Evolutionary conservation across 495 filamentous ascomycete genomes (phyloP), one percentile per base, ranked within the genome.

Genomic region (Baudoinia panamericana): DNA sequence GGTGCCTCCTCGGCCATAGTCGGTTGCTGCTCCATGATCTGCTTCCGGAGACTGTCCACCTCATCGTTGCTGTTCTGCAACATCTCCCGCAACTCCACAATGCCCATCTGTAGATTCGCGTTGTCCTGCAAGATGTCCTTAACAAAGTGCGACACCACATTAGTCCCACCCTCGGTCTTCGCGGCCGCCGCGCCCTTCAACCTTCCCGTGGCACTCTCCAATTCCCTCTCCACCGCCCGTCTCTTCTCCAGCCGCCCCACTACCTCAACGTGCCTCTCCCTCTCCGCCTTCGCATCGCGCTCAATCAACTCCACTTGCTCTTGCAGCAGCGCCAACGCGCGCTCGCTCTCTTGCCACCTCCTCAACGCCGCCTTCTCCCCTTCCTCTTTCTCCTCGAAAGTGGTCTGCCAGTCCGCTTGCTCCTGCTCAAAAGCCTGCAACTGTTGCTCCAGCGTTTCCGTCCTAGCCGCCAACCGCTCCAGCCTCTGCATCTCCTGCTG

Each of bases 61-160:
- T 95, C 88, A 52, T 93, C 78, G 55, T 95, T 92, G n/a, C 87
- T 92, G 52, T 72, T 85, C 46, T 82, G 71, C 19, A 97, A 68
- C 80, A 95, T 78, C 56, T 93, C 87, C 13, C 88, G 70, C 24
- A 97, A 63, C 59, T 97, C 88, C 36, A 83, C 75, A 36, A 94
- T 86, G 6, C 82, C 85, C 39, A 84, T 69, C 55, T 95, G 88
- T 34, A 97, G 64, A 49, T 85, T 92, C 11, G 84, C 84, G 55
- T 97, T 97, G 56, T 97, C 88, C 53, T 92, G 82, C 25, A 97
- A 61, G 31, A 97, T 86, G 52, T 95, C 88, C 54, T 84, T 84
- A 40, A 97, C 88, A 45, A 97, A 95, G 52, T 85, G 81, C 24
- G 82, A 86, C 6, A 95, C 81, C 11, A 92, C 84, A 40, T 60